Evolutionary conservation across 2,329 filamentous ascomycete genomes (phyloP).

Genomic region (Aspergillus sp.): DNA sequence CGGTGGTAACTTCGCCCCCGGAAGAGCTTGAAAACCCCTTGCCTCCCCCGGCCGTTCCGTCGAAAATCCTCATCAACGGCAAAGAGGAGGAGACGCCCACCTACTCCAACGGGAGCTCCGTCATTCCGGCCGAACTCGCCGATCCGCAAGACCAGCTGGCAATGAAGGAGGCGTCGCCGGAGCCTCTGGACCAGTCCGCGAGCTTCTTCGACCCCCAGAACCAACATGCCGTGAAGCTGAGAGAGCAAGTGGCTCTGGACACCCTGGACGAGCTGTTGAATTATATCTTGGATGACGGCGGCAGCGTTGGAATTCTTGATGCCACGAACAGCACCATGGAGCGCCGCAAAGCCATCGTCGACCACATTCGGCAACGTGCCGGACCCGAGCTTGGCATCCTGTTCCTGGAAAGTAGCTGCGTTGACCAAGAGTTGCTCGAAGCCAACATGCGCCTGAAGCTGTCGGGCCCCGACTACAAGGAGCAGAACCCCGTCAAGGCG

Average conservation of each 20-base stretch:
- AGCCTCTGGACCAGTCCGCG: conserved; percentile 80
- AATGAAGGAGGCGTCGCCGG: conserved; percentile 36
- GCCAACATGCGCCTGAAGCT: conserved; percentile 97
- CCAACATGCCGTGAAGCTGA: conserved; percentile 72
- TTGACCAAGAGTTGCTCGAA: conserved; percentile 80
- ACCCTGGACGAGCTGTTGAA: conserved; percentile 90
- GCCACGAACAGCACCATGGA: conserved; percentile 95
- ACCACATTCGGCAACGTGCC: conserved; percentile 77
- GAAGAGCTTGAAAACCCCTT: conserved; percentile 33
- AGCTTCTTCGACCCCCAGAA: conserved; percentile 94
- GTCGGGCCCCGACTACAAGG: conserved; percentile 91
- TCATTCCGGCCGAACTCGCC: conserved; percentile 27
- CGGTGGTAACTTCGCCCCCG: conserved; percentile 18
- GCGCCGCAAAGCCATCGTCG: conserved; percentile 78
- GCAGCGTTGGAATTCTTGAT: conserved; percentile 91
- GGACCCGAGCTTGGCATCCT: conserved; percentile 84
- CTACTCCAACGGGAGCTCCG: conserved; percentile 22
- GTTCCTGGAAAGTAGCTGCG: conserved; percentile 92
- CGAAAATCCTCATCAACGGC: conserved; percentile 61
- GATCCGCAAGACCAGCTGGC: conserved; percentile 20
- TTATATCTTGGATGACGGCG: conserved; percentile 78
- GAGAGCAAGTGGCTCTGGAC: conserved; percentile 88
- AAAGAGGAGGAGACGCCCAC: conserved; percentile 39
- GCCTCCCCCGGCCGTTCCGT: conserved; percentile 42
- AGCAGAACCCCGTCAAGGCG: conserved; percentile 83